phyloP scores from a whole-genome alignment of 1,284 basidiomycete species.

The Athelia sp. region DNA sequence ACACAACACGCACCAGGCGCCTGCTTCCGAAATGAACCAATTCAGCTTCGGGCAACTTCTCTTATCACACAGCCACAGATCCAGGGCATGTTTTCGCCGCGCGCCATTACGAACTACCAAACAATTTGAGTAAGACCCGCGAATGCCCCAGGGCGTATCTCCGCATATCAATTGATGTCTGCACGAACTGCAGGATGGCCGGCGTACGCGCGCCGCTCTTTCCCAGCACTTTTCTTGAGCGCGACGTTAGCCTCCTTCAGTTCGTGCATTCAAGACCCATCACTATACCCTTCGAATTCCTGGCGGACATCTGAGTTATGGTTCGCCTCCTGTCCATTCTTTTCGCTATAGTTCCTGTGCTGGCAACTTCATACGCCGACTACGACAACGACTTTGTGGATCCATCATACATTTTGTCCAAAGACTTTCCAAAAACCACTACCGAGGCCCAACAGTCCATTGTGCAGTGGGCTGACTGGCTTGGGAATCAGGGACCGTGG shows the following conservation, averaged over 20 bases:
- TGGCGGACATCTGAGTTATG: not conserved
- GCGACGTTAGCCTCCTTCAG: too few relatives aligned
- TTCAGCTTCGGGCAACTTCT: too few relatives aligned
- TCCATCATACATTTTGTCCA: conserved; percentile 40
- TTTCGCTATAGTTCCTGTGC: not conserved
- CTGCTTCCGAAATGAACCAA: too few relatives aligned
- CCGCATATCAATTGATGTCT: too few relatives aligned
- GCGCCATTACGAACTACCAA: too few relatives aligned
- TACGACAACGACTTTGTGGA: conserved; percentile 54
- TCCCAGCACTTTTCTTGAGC: too few relatives aligned
- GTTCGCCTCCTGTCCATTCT: not conserved
- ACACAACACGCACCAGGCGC: too few relatives aligned
- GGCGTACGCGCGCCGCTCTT: not conserved
- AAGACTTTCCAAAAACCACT: conserved; percentile 35
- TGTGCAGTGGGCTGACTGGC: conserved; percentile 35
- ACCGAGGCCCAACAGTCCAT: conserved; percentile 38
- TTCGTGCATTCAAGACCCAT: not conserved
- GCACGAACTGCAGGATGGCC: too few relatives aligned
- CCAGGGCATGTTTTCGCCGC: too few relatives aligned
- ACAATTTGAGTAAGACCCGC: too few relatives aligned
- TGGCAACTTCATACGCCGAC: not conserved
- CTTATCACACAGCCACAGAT: too few relatives aligned
- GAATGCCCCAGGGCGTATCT: too few relatives aligned
- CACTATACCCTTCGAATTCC: not conserved
- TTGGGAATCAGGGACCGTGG: conserved; percentile 47